Evolutionary conservation across 345 rosid genomes (phyloP).

Genomic region (Salix caprea): DNA sequence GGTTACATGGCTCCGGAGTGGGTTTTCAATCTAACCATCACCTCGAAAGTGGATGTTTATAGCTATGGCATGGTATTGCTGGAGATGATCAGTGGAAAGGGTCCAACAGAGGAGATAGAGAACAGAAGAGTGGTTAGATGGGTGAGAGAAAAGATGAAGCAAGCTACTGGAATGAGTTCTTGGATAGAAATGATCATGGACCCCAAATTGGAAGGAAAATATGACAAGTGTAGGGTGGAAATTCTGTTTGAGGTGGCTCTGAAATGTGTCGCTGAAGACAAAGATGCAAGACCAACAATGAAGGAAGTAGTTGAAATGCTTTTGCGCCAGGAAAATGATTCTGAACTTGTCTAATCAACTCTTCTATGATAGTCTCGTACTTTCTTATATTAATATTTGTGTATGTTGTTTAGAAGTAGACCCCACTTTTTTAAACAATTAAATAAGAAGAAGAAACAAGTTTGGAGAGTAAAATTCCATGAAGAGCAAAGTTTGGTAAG

Average conservation of each 20-base stretch:
- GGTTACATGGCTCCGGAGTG: background rate
- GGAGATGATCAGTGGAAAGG: conserved; percentile 11
- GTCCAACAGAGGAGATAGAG: background rate
- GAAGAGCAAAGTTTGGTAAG: too few species aligned
- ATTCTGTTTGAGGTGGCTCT: conserved; percentile 21
- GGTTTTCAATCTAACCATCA: conserved; percentile 1
- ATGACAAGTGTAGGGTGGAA: conserved; percentile 1
- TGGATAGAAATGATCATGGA: conserved; percentile 18
- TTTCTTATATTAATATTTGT: too few species aligned
- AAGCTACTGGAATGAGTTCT: background rate
- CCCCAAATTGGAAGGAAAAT: conserved; percentile 9
- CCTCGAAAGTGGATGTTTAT: conserved; percentile 15
- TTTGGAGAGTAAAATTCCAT: too few species aligned
- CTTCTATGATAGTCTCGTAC: too few species aligned
- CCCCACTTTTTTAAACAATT: too few species aligned
- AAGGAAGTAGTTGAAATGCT: conserved; percentile 29
- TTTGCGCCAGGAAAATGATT: background rate
- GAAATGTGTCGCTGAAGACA: conserved; percentile 21
- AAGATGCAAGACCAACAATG: conserved; percentile 31
- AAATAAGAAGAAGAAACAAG: too few species aligned
- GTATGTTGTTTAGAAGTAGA: too few species aligned
- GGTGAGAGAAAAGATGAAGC: conserved; percentile 11
- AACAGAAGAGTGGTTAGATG: background rate
- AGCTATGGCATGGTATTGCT: conserved; percentile 12
- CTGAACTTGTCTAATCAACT: too few species aligned